phyloP scores from a whole-genome alignment of 139 green algal genomes.

The Eudorina sp. region DNA sequence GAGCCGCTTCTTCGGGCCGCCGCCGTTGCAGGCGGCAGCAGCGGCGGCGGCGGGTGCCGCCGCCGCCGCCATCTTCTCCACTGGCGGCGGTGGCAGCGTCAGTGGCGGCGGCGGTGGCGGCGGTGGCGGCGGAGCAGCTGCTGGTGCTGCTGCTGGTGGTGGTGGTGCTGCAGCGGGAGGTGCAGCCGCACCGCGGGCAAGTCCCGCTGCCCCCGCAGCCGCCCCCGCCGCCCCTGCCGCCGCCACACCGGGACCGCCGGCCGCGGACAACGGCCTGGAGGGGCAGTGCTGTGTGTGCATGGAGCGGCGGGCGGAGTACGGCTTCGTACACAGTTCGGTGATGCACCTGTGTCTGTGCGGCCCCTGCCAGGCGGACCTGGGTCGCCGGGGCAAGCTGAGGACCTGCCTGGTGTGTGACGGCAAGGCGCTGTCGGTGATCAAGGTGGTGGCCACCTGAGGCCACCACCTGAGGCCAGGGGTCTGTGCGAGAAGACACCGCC shows the following conservation, averaged over 20 bases:
- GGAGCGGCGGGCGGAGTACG: background rate
- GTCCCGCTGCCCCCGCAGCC: background rate
- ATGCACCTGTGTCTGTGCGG: background rate
- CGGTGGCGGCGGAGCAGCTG: too few relatives aligned
- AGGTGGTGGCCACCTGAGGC: background rate
- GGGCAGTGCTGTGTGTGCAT: slow-evolving; percentile 10
- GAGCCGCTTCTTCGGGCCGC: background rate
- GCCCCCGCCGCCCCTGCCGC: background rate
- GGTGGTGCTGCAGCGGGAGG: too few relatives aligned
- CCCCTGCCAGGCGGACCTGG: background rate
- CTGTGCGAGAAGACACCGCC: too few relatives aligned
- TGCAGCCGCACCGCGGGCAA: too few relatives aligned
- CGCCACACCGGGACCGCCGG: too few relatives aligned
- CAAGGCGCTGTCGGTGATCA: background rate
- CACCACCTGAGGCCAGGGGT: too few relatives aligned
- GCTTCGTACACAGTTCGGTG: background rate
- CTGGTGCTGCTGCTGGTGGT: too few relatives aligned
- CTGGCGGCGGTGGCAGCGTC: background rate
- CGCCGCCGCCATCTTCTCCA: background rate
- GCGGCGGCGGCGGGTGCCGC: background rate
- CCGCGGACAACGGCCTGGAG: background rate
- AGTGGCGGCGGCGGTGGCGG: background rate
- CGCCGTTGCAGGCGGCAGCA: background rate
- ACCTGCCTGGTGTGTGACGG: background rate
- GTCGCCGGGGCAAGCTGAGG: background rate